Conservation (phyloP, 495 filamentous ascomycete genomes). For the Chaetomium cochliodes region DNA sequence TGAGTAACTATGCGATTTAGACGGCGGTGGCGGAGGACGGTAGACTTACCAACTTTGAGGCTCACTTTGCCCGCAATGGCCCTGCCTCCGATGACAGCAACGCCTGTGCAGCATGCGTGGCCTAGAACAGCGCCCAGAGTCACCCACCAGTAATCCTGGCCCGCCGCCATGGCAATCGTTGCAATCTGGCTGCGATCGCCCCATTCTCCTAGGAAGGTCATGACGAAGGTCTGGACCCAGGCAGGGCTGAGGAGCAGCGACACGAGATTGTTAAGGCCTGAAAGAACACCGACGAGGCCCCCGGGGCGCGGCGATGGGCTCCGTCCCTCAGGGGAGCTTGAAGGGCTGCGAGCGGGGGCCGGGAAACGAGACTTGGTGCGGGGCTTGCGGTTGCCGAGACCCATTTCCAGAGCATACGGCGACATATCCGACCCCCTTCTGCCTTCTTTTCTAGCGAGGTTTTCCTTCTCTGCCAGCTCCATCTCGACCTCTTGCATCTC, state of each 20-base stretch:
- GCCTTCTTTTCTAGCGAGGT: slow-evolving; percentile 56
- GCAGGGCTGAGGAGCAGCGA: slow-evolving; percentile 87
- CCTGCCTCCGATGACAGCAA: slow-evolving; percentile 88
- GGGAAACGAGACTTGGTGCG: slow-evolving; percentile 61
- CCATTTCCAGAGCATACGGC: slow-evolving; percentile 65
- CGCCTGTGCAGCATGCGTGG: slow-evolving; percentile 84
- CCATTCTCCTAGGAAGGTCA: slow-evolving; percentile 99
- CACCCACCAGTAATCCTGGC: slow-evolving; percentile 99
- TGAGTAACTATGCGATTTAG: slow-evolving; percentile 21
- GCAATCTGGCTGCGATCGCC: slow-evolving; percentile 97
- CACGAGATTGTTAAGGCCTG: slow-evolving; percentile 79
- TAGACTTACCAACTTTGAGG: slow-evolving; percentile 87
- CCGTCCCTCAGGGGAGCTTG: slow-evolving; percentile 53
- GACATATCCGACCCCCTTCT: slow-evolving; percentile 57
- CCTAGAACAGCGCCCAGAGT: slow-evolving; percentile 84
- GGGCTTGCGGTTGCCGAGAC: slow-evolving; percentile 54
- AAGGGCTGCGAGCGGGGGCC: slow-evolving; percentile 58
- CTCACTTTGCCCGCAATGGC: slow-evolving; percentile 93
- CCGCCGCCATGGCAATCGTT: slow-evolving; percentile 98
- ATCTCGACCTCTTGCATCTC: slow-evolving; percentile 97
- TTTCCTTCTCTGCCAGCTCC: slow-evolving; percentile 93
- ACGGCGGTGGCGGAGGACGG: not conserved
- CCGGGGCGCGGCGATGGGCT: slow-evolving; percentile 42
- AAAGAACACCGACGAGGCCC: slow-evolving; percentile 39
- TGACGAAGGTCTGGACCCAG: slow-evolving; percentile 98